These are phyloP conservation scores for Ophiostoma sp. DNA, from an alignment of 2,329 filamentous ascomycete genomes.

Conservation along the genomic window DNA sequence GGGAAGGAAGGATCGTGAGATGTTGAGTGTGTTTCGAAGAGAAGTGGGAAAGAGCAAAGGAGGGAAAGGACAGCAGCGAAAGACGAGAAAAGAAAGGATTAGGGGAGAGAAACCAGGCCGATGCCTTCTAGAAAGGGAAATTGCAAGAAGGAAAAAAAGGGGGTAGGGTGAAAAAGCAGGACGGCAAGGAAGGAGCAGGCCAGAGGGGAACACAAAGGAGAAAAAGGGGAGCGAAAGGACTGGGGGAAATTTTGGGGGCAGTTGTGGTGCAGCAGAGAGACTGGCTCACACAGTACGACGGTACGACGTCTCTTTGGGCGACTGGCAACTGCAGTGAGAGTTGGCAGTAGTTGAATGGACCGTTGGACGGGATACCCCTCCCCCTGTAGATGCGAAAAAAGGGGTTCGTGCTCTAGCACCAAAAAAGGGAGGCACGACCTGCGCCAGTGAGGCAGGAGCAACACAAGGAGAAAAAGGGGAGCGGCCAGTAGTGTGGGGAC, in stretches of 20 bases:
- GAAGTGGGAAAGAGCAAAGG: slow-evolving; percentile 18
- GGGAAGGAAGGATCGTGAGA: slow-evolving; percentile 23
- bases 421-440: slow-evolving; percentile 11
- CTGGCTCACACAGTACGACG: neutral
- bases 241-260: slow-evolving; percentile 16
- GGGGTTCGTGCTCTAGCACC: slow-evolving; percentile 29
- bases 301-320: neutral
- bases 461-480: slow-evolving; percentile 17
- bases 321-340: neutral
- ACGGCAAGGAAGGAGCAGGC: slow-evolving; percentile 9
- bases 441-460: neutral
- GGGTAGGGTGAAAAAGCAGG: slow-evolving; percentile 27
- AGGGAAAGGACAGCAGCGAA: slow-evolving; percentile 16
- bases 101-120: slow-evolving; percentile 21
- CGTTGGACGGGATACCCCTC: slow-evolving; percentile 21
- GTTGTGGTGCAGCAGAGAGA: neutral
- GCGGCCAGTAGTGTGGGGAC: slow-evolving; percentile 23
- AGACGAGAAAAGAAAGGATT: slow-evolving; percentile 22
- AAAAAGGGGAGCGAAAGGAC: slow-evolving; percentile 16
- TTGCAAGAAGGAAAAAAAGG: slow-evolving; percentile 30
- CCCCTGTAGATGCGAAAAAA: slow-evolving; percentile 29
- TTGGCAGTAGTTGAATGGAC: slow-evolving; percentile 6
- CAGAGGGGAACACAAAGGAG: neutral
- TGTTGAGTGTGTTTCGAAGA: slow-evolving; percentile 6
- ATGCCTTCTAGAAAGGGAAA: slow-evolving; percentile 32